A percentile compares a stretch with the other conserved stretches of the same genome.
Evolutionary conservation across 495 filamentous ascomycete species (phyloP).

Genomic region (Bryoglossum gracile): DNA sequence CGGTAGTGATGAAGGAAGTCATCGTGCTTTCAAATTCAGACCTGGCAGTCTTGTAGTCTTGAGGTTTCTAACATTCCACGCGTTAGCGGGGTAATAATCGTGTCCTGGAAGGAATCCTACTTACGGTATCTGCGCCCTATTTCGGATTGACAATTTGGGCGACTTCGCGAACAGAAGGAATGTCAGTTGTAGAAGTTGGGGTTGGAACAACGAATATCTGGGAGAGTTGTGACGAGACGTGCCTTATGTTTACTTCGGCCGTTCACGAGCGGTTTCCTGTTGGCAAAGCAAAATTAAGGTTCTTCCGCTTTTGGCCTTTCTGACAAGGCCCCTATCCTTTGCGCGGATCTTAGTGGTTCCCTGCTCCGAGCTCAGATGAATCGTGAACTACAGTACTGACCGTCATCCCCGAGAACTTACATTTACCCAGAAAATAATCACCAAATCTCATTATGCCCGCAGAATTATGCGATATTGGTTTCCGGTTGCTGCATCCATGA

Average conservation of each 20-base stretch:
- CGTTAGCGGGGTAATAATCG: constrained; percentile 22
- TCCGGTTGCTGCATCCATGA: constrained; percentile 24
- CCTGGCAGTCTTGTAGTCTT: neutral
- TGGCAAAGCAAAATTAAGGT: neutral
- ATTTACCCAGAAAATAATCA: no score
- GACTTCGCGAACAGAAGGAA: no score
- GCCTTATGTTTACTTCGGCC: constrained; percentile 7
- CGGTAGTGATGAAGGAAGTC: constrained; percentile 46
- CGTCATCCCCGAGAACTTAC: no score
- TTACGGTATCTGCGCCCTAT: neutral
- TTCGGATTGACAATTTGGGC: no score
- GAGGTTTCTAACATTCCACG: constrained; percentile 19
- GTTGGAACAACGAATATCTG: no score
- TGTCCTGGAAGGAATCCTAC: neutral
- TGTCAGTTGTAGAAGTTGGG: no score
- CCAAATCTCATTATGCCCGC: constrained; percentile 16
- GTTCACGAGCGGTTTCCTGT: neutral
- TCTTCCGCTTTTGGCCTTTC: neutral
- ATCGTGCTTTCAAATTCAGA: constrained; percentile 27
- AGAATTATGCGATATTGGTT: neutral
- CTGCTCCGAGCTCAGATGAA: neutral
- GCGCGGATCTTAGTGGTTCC: neutral
- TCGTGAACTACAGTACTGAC: neutral
- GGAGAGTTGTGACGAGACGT: neutral
- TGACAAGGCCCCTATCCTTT: no score